Base-by-base conservation (phyloP, 345 rosid genomes). In the Trapa bicornis region DNA sequence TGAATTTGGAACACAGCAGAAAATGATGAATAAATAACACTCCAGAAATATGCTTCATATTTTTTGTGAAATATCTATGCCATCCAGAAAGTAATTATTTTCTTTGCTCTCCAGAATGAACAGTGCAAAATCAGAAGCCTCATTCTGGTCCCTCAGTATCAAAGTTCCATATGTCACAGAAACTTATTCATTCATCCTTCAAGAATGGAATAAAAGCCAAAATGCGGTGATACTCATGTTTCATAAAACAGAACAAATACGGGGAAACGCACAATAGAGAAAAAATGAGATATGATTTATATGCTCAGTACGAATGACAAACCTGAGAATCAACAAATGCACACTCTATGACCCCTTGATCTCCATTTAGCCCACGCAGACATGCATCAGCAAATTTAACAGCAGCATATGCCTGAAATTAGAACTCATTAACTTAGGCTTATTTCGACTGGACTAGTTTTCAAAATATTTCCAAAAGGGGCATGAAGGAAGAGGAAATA, bases 301-400 rank as follows among this genome's bases (percentile, higher is more conserved):
- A 6, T n/a, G 60, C 17, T 53, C 7, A 17, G 22, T 32, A 17
- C 22, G 8, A 54, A 11, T n/a, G 37, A 67, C 68, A 70, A 69
- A 90, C 99, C 80, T 81, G 83, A 71, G 97, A 91, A 61, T 89
- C 92, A 61, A 94, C 88, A 75, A 67, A 94, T 65, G 97, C 91
- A 68, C 97, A 94, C 65, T 85, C 81, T 1, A 91, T 70, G 39
- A 91, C 61, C 14, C 81, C 74, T 33, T 92, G 84, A 73, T 94
- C 97, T 47, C 99, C 99, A 71, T 92, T 83, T 78, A 94, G 76
- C 66, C 88, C 91, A 45, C 80, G 81, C 29, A 94, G 88, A 72
- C 97, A 91, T 43, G 96, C 89, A 72, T 91, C 97, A 14, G 99
- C 99, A 69, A 94, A 91, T 81, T 94, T 87, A 61, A 89, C 96